Base-by-base conservation (phyloP, 2,329 filamentous ascomycete species). In the Canariomyces notabilis region DNA sequence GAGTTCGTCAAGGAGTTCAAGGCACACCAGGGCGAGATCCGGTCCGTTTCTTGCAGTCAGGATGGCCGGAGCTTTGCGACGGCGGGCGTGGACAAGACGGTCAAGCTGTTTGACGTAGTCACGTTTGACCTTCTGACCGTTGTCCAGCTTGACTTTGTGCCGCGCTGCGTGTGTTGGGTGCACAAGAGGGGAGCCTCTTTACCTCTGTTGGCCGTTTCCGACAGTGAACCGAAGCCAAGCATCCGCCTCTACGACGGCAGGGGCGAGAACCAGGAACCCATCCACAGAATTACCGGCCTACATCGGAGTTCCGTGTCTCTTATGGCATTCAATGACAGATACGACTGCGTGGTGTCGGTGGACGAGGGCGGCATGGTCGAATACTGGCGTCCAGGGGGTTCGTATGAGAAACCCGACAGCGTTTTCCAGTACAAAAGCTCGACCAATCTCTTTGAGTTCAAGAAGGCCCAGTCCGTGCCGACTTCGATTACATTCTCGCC, bases 1-100 rank as follows among this genome's bases (percentile, higher is more conserved):
- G 94, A 98, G 69, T 98, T 98, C 61, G 91, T 97, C 43, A 98
- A 98, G 69, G 90, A 98, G 69, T 98, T 95, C 71, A 85, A 83
- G 61, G 90, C 93, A 6, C 94, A 98, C 67, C 76, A 79, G 47
- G 87, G 88, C 42, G 88, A 94, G 61, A 88, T 97, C 61, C 82
- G 75, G 50, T 85, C 85, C 21, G 87, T 93, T 36, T 93, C 83
- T 31, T 84, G 87, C 53, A 97, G 91, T 67, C 79, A 83, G 33
- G 93, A 98, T 66, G 93, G 93, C 1, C 79, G 89, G 59, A 95
- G 87, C 66, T 98, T 94, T 72, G 94, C 91, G 42, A 95, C 89
- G 6, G 86, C 85, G 5, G 93, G 93, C 29, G 70, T 64, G 33
- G 89, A 94, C 67, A 80, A 82, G 53, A 87, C 83, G 1, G 72